These are phyloP conservation scores for Termitomyces heimii DNA, from an alignment of 768 basidiomycete species.

Conservation along the genomic window DNA sequence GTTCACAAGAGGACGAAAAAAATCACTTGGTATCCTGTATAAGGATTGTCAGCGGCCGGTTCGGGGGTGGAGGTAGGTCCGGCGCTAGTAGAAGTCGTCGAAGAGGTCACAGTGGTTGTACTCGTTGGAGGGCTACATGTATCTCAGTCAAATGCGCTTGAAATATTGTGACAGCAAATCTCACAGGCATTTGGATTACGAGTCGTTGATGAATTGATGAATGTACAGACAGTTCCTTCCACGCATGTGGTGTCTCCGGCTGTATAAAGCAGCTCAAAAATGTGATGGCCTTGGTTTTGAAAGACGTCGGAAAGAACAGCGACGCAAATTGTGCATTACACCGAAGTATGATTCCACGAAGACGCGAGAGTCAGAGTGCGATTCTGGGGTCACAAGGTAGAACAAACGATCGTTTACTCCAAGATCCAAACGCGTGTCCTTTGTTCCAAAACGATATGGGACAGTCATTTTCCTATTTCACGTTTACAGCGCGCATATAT, in stretches of 20 bases:
- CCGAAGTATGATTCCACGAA: constrained; percentile 21
- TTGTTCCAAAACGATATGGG: constrained; percentile 16
- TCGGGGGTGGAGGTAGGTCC: background rate
- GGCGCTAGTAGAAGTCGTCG: background rate
- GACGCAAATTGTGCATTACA: constrained; percentile 29
- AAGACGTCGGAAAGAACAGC: background rate
- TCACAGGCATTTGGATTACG: constrained; percentile 37
- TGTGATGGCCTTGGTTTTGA: too few species aligned
- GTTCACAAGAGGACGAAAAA: background rate
- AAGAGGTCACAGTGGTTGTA: background rate
- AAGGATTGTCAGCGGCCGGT: constrained; percentile 43
- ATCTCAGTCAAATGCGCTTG: background rate
- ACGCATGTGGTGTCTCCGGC: constrained; percentile 35
- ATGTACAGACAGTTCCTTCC: constrained; percentile 27
- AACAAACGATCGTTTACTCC: constrained; percentile 19
- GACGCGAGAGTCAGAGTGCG: constrained; percentile 14
- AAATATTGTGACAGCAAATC: constrained; percentile 2
- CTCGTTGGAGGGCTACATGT: constrained; percentile 10
- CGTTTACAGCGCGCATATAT: background rate
- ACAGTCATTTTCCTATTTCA: background rate
- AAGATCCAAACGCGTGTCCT: constrained; percentile 4
- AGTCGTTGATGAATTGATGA: constrained; percentile 28
- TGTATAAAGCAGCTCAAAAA: constrained; percentile 7
- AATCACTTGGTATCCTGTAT: constrained; percentile 39
- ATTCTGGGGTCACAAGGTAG: constrained; percentile 21